Conservation (phyloP, 306 rosid genomes). For the Dryas drummondii region DNA sequence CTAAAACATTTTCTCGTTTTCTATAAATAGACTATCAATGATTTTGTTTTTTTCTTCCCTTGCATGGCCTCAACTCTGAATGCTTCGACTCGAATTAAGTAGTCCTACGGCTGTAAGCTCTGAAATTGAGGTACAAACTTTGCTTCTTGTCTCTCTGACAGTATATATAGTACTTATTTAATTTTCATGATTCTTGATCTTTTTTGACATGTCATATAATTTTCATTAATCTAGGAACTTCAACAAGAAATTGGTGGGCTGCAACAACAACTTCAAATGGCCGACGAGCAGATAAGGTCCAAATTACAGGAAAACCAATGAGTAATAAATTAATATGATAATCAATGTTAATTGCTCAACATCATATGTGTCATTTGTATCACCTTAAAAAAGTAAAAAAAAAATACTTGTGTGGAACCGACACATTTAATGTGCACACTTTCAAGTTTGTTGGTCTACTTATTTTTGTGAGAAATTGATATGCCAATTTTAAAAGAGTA, state of each 20-base stretch:
- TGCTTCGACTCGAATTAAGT: constrained; percentile 2
- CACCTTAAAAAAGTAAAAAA: too few relatives aligned
- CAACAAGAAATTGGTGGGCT: constrained; percentile 63
- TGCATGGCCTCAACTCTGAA: neutral
- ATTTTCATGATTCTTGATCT: neutral
- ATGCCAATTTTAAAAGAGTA: too few relatives aligned
- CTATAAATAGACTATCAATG: neutral
- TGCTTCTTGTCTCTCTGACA: neutral
- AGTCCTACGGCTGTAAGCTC: constrained; percentile 41
- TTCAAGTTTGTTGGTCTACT: too few relatives aligned
- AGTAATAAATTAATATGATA: too few relatives aligned
- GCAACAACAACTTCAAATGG: constrained; percentile 77
- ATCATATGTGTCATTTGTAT: too few relatives aligned
- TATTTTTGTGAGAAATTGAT: too few relatives aligned
- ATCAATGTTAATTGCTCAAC: too few relatives aligned
- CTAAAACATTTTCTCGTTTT: neutral
- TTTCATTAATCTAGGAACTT: constrained; percentile 49
- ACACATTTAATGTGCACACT: too few relatives aligned
- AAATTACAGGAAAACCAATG: neutral
- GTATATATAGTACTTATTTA: neutral
- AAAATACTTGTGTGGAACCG: too few relatives aligned
- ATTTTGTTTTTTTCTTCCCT: constrained; percentile 11
- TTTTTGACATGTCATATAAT: neutral
- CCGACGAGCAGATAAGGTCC: constrained; percentile 79
- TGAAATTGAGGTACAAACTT: constrained; percentile 43